Conservation (phyloP, 352 stramenopile genomes). For the Globisporangium spinosum region DNA sequence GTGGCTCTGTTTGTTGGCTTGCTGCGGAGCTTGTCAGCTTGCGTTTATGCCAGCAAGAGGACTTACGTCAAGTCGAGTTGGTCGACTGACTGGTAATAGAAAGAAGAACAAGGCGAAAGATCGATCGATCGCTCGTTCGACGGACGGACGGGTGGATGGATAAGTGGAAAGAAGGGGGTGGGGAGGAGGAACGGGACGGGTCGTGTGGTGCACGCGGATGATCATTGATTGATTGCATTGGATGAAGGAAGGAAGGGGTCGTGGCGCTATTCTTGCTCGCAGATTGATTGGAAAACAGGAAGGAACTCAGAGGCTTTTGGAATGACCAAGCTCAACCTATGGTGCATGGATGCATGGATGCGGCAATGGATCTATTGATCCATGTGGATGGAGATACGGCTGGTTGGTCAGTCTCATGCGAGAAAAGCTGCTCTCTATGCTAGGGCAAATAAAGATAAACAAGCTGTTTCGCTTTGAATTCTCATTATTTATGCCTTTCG, state of each 20-base stretch:
- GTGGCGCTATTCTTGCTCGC: not conserved
- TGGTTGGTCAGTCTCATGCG: not conserved
- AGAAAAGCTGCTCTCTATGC: not conserved
- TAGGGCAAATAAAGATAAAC: not conserved
- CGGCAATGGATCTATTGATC: not conserved
- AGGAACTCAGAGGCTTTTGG: not conserved
- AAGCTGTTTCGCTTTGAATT: not conserved
- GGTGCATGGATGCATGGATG: not conserved
- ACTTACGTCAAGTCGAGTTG: not conserved
- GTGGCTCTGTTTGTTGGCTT: not conserved
- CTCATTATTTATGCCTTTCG: not conserved
- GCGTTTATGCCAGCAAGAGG: not conserved
- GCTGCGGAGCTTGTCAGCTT: not conserved
- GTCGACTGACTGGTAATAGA: not conserved
- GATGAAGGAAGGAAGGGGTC: not conserved
- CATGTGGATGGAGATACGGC: not conserved
- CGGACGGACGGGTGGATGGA: not conserved
- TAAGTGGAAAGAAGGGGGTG: not conserved
- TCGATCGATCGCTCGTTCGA: too few relatives aligned
- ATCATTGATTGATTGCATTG: not conserved
- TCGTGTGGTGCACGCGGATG: not conserved
- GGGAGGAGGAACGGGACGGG: not conserved
- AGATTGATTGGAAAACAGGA: not conserved
- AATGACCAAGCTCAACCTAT: not conserved
- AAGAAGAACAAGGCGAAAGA: not conserved